Conservation (phyloP, 208 protist species). For the Wallacemonas rigidus region DNA sequence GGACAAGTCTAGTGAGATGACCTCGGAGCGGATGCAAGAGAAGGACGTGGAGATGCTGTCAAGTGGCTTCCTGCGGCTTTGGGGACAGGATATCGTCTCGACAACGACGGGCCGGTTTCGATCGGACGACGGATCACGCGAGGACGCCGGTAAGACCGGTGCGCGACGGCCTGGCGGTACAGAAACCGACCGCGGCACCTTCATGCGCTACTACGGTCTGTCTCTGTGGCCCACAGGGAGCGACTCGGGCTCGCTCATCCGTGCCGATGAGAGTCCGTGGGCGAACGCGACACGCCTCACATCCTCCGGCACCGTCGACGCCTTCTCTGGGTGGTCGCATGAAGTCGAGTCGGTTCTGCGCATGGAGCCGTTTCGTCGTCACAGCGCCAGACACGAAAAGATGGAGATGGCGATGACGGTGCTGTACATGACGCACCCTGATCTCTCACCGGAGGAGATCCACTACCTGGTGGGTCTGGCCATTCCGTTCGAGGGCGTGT, state of each 20-base stretch:
- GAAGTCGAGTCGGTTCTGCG: slow-evolving; percentile 7
- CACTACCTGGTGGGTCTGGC: slow-evolving; percentile 50
- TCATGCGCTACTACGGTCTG: slow-evolving; percentile 10
- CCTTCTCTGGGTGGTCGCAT: slow-evolving; percentile 10
- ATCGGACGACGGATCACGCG: slow-evolving; percentile 8
- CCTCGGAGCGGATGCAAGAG: slow-evolving; percentile 79
- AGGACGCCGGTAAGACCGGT: slow-evolving; percentile 15
- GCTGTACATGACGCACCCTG: slow-evolving; percentile 59
- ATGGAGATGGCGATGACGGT: slow-evolving; percentile 54
- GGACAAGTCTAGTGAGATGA: slow-evolving; percentile 87
- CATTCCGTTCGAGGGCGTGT: slow-evolving; percentile 56
- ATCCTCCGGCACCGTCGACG: slow-evolving; percentile 1
- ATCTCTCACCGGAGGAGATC: slow-evolving; percentile 59
- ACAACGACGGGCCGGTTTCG: slow-evolving; percentile 20
- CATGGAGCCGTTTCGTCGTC: slow-evolving; percentile 20
- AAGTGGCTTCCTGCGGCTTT: slow-evolving; percentile 41
- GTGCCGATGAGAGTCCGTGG: slow-evolving; percentile 8
- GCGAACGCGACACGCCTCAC: slow-evolving; percentile 15
- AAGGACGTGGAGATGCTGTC: slow-evolving; percentile 72
- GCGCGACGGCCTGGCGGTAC: neutral
- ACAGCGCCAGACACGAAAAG: slow-evolving; percentile 25
- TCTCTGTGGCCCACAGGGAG: slow-evolving; percentile 7
- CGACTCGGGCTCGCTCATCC: slow-evolving; percentile 16
- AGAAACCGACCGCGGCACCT: neutral
- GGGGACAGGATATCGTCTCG: slow-evolving; percentile 19